Conservation (phyloP, 169 alveolate genomes). For the Eimeria necatrix region DNA sequence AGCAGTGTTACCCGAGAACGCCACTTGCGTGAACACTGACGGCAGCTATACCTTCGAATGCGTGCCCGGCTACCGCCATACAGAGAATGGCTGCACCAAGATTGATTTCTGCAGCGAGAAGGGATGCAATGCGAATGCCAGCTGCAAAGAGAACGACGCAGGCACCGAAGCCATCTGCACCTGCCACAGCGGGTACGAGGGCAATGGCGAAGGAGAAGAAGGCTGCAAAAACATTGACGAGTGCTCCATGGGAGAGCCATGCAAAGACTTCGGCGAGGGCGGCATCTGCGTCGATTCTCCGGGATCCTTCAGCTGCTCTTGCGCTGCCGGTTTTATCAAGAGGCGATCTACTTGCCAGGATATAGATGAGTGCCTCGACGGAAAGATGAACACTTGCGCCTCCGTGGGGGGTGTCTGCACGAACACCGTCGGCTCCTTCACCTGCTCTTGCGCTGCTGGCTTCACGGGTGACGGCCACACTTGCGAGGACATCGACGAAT, state of each 20-base stretch:
- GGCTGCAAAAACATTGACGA: constrained; percentile 78
- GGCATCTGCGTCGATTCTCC: constrained; percentile 81
- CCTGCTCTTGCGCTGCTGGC: constrained; percentile 83
- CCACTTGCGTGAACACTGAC: constrained; percentile 68
- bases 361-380: constrained; percentile 83
- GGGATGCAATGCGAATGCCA: constrained; percentile 58
- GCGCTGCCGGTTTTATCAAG: constrained; percentile 78
- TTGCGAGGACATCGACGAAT: constrained; percentile 84
- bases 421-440: constrained; percentile 83
- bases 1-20: constrained; percentile 22
- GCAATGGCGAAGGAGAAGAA: constrained; percentile 52
- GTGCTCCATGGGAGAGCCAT: constrained; percentile 23
- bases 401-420: constrained; percentile 78
- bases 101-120: constrained; percentile 73
- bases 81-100: constrained; percentile 55
- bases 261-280: constrained; percentile 33
- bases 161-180: constrained; percentile 84
- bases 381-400: constrained; percentile 78
- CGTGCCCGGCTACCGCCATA: constrained; percentile 56
- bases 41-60: constrained; percentile 73
- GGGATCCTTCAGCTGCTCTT: constrained; percentile 83
- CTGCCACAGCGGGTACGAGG: constrained; percentile 81
- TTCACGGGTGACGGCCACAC: constrained; percentile 82
- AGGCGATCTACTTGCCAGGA: constrained; percentile 77
- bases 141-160: constrained; percentile 82